These are phyloP conservation scores for Colletotrichum navitas DNA, from an alignment of 2,329 filamentous ascomycete species.

Conservation along the genomic window DNA sequence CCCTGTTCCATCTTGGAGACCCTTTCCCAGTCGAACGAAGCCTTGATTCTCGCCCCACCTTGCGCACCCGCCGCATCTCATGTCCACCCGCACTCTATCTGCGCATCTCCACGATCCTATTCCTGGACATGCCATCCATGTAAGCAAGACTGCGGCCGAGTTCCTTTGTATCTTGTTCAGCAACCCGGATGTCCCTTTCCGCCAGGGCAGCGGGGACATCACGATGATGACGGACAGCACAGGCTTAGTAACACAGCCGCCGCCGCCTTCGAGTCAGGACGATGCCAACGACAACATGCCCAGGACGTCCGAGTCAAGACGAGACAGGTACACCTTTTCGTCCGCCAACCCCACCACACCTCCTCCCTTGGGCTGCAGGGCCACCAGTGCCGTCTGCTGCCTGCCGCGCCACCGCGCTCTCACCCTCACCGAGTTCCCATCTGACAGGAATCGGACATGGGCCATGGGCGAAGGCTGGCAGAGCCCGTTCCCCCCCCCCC, in stretches of 20 bases:
- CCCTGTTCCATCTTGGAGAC: background rate
- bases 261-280: background rate
- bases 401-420: background rate
- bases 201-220: background rate
- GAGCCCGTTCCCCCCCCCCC: background rate
- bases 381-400: no score
- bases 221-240: no score
- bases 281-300: background rate
- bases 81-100: constrained; percentile 26
- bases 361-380: no score
- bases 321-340: background rate
- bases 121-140: background rate
- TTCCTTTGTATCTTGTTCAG: background rate
- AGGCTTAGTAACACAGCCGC: background rate
- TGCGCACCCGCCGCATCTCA: background rate
- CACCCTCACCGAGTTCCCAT: no score
- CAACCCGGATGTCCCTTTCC: background rate
- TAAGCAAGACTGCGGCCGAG: constrained; percentile 14
- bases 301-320: background rate
- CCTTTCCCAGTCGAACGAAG: background rate
- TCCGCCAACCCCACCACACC: no score
- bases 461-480: no score
- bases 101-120: constrained; percentile 30
- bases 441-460: background rate
- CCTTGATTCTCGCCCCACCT: background rate